Percentiles rank a stretch among this genome's conserved stretches.
Conservation (phyloP, 495 filamentous ascomycete genomes). For the Achaetomiella virescens region DNA sequence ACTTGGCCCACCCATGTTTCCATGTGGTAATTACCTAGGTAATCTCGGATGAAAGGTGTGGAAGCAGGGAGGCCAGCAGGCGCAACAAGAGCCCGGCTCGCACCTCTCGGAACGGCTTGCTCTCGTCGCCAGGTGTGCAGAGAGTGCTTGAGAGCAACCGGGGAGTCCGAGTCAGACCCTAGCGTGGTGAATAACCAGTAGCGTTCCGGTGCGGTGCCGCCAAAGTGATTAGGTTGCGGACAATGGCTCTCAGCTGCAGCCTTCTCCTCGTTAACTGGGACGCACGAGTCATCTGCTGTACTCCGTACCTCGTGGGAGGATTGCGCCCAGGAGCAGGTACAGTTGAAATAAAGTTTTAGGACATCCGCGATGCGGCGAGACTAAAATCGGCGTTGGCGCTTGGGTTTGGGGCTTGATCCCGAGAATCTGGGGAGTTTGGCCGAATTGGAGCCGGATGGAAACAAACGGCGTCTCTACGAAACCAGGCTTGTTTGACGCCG, state of each 20-base stretch:
- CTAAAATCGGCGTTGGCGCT: slow-evolving; percentile 23
- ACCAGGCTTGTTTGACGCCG: slow-evolving; percentile 17
- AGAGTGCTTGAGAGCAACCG: no score
- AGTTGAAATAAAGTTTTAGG: slow-evolving; percentile 24
- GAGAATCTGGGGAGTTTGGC: slow-evolving; percentile 18
- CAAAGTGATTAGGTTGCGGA: no score
- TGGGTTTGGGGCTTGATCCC: slow-evolving; percentile 16
- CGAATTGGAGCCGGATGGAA: slow-evolving; percentile 13
- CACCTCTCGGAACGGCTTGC: no score
- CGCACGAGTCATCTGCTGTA: not conserved
- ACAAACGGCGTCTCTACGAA: slow-evolving; percentile 13
- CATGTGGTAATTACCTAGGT: slow-evolving; percentile 6
- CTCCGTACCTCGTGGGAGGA: not conserved
- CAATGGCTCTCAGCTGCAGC: no score
- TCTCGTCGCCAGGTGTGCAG: no score
- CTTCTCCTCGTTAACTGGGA: not conserved
- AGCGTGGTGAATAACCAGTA: no score
- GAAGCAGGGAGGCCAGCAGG: no score
- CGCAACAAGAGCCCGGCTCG: no score
- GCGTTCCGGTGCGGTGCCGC: no score
- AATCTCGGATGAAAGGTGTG: not conserved
- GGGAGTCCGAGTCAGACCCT: no score
- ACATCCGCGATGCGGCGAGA: slow-evolving; percentile 14
- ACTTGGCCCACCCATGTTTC: slow-evolving; percentile 2
- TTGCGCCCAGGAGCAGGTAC: not conserved